phyloP scores from a whole-genome alignment of 768 basidiomycete genomes.

The Rhodotorula babjevae region DNA sequence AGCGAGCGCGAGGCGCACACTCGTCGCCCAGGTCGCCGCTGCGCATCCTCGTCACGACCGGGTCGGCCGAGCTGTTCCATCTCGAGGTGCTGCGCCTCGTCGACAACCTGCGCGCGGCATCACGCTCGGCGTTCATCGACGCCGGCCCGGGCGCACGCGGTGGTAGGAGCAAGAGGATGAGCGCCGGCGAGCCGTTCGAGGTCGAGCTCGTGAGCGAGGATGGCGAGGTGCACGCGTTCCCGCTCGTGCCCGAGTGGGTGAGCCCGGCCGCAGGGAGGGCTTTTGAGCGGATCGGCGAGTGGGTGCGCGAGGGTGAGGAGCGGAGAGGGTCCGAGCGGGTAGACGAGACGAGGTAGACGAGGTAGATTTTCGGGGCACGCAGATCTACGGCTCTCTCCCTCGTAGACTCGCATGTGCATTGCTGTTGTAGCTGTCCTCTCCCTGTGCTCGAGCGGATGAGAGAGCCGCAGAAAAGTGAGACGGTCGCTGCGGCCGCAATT shows the following conservation, averaged over 20 bases:
- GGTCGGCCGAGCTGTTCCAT: constrained; percentile 36
- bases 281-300: constrained; percentile 4
- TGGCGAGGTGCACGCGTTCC: constrained; percentile 31
- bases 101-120: constrained; percentile 13
- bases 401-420: neutral
- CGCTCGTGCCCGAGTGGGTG: constrained; percentile 33
- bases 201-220: constrained; percentile 5
- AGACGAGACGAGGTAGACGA: neutral
- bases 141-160: neutral
- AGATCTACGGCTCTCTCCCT: too few relatives aligned
- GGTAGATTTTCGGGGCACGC: neutral
- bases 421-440: too few relatives aligned
- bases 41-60: constrained; percentile 33
- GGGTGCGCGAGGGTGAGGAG: neutral
- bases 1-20: too few relatives aligned
- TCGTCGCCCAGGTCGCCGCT: neutral
- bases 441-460: too few relatives aligned
- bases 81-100: constrained; percentile 19
- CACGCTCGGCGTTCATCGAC: neutral
- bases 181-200: neutral
- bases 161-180: neutral
- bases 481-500: too few relatives aligned
- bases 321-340: too few relatives aligned
- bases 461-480: too few relatives aligned
- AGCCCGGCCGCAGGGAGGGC: constrained; percentile 7